A percentile compares a stretch with the other conserved stretches of the same genome.
Conservation (phyloP, 2,329 filamentous ascomycete genomes). For the Trichoderma lentiforme region DNA sequence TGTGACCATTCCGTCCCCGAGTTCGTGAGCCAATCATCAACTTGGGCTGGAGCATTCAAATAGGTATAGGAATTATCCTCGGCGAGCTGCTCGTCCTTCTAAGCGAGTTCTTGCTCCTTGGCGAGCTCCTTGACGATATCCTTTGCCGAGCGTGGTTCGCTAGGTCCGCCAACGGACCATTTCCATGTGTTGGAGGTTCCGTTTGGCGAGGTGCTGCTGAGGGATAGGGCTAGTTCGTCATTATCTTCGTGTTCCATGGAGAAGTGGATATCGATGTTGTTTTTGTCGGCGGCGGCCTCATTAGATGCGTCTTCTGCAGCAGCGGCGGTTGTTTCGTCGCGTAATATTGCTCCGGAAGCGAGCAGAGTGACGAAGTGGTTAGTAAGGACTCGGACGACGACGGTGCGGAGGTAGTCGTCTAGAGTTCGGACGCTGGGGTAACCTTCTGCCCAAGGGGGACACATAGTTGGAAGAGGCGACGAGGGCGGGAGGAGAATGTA, state of each 20-base stretch:
- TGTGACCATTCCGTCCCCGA: neutral
- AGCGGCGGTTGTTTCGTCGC: neutral
- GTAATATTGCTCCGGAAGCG: neutral
- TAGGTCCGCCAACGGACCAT: conserved; percentile 26
- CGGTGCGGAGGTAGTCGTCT: conserved; percentile 44
- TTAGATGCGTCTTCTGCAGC: conserved; percentile 32
- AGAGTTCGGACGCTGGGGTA: conserved; percentile 46
- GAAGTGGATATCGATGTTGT: conserved; percentile 33
- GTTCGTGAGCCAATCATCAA: neutral
- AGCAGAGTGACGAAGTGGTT: conserved; percentile 33
- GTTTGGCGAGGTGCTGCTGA: conserved; percentile 24
- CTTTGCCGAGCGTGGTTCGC: conserved; percentile 24
- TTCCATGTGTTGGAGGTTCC: conserved; percentile 27
- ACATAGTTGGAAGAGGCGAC: conserved; percentile 36
- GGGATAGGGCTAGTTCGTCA: conserved; percentile 21
- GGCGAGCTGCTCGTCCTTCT: conserved; percentile 15
- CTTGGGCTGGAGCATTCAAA: neutral
- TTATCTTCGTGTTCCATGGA: conserved; percentile 26
- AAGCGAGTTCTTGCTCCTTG: conserved; percentile 20
- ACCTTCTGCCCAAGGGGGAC: conserved; percentile 42
- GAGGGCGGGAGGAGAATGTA: conserved; percentile 39
- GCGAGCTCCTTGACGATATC: conserved; percentile 24
- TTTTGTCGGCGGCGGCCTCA: conserved; percentile 27
- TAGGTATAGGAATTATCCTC: too few relatives aligned
- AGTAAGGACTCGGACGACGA: conserved; percentile 40